These are phyloP conservation scores for Macadamia tetraphylla DNA, from an alignment of 164 flowering plant genomes.

Conservation along the genomic window DNA sequence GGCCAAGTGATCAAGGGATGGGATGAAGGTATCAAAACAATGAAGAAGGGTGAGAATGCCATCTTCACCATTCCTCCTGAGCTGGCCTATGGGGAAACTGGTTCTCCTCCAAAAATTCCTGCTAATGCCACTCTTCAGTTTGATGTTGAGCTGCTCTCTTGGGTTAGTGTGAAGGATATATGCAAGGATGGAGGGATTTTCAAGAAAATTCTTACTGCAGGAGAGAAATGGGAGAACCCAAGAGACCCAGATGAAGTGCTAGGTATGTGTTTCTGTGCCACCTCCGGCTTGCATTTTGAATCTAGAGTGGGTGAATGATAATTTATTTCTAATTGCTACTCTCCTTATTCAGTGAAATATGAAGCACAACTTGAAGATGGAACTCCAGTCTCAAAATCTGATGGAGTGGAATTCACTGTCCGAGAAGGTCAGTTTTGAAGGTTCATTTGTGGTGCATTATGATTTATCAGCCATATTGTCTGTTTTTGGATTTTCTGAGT, in stretches of 20 bases:
- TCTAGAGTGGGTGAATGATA: no score
- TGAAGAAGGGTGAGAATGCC: slow-evolving; percentile 97
- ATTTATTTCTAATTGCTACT: no score
- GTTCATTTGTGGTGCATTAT: background rate
- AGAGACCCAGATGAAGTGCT: slow-evolving; percentile 91
- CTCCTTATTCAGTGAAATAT: slow-evolving; percentile 52
- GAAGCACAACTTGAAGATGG: slow-evolving; percentile 85
- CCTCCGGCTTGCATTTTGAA: no score
- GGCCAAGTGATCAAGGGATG: slow-evolving; percentile 98
- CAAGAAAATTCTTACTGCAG: slow-evolving; percentile 73
- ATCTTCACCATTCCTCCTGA: slow-evolving; percentile 86
- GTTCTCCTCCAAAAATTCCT: slow-evolving; percentile 91
- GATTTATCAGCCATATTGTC: background rate
- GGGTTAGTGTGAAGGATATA: slow-evolving; percentile 92
- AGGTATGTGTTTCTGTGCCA: slow-evolving; percentile 30
- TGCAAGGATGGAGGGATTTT: slow-evolving; percentile 97
- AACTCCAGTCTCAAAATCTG: slow-evolving; percentile 57
- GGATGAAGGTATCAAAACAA: slow-evolving; percentile 91
- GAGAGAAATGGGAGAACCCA: slow-evolving; percentile 98
- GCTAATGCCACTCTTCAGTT: slow-evolving; percentile 91
- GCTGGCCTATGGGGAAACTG: slow-evolving; percentile 83
- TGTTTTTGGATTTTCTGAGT: background rate
- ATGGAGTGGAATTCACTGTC: slow-evolving; percentile 77
- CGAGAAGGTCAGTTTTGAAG: slow-evolving; percentile 45
- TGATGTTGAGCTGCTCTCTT: slow-evolving; percentile 87